Base-by-base conservation (phyloP, 1,284 basidiomycete species). In the Baeospora myosura region DNA sequence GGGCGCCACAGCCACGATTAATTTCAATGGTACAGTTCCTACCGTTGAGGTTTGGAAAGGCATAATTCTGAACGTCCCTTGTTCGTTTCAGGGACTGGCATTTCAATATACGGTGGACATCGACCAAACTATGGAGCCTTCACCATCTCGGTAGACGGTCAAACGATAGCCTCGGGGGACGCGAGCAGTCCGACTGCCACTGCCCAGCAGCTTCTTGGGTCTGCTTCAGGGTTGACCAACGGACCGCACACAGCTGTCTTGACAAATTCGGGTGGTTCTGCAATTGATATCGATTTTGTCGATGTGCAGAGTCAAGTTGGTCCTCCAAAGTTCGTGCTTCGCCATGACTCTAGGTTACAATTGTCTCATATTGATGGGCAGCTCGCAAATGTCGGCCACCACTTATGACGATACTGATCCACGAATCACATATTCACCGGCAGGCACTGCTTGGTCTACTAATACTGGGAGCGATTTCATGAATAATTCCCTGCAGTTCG, bases 261-360 rank as follows among this genome's bases (percentile, higher is more conserved):
- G 17, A 69, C 65, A 22, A 70, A 64, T 45, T 65, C 62, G 0
- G 69, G 66, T 8, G 60, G 58, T 4, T 57, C 44, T 2, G 50
- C 60, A 1, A 60, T 78, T 38, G 76, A 78, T 51, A 61, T 78
- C 45, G 76, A 78, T 49, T 62, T 54, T 30, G 47, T 74, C 18
- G 57, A 70, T 28, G 63, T 75, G 38, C 58, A 68, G 44, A 65
- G 63, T 5, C 60, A 60, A 43, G 51, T 68, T 28, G 68, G 66
- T 4, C 39, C 53, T 29, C 36, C 57, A 39, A 58, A 61, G 73
- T 74, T 50, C 45, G 63, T 61, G 18, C 18, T 24, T n/a, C 17
- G 16, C 10, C 8, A 20, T 34, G 32, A 24, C 16, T 42, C 31
- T 32, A n/a, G 29, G 35, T 35, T 37, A 40, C 42, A 3, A 14